Evolutionary conservation across 805 yeast genomes (phyloP).

Genomic region (Alloascoidea africana): DNA sequence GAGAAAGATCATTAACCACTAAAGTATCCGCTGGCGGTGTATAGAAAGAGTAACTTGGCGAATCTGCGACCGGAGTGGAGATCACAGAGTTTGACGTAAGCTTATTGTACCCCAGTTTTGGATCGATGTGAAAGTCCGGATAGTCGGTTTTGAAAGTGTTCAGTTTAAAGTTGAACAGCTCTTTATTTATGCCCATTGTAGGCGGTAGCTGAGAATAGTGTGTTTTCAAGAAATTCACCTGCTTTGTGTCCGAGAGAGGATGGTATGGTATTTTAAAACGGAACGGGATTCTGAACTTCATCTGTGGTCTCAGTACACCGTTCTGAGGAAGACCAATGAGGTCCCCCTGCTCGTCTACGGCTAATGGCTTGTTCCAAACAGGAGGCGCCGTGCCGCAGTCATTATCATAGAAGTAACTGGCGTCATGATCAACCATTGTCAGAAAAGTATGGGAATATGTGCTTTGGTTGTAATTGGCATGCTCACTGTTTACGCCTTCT

Average conservation of each 20-base stretch:
- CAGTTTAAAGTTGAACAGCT: not conserved
- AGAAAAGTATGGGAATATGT: not conserved
- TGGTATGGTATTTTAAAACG: not conserved
- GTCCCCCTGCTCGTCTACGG: not conserved
- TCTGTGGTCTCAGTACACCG: not conserved
- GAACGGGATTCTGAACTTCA: not conserved
- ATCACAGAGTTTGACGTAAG: too few relatives aligned
- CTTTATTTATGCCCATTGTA: not conserved
- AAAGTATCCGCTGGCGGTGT: not conserved
- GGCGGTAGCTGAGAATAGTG: not conserved
- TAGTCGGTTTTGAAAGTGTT: not conserved
- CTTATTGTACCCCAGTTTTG: not conserved
- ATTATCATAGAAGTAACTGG: not conserved
- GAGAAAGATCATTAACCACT: not conserved
- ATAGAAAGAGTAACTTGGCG: too few relatives aligned
- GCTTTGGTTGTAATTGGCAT: too few relatives aligned
- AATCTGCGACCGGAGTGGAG: too few relatives aligned
- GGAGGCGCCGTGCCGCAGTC: not conserved
- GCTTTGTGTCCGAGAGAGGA: not conserved
- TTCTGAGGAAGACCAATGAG: not conserved
- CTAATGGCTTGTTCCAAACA: not conserved
- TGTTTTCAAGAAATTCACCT: not conserved
- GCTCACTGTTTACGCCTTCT: too few relatives aligned
- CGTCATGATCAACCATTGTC: not conserved
- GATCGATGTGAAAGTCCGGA: not conserved